Evolutionary conservation across 176 grass and related monocot genomes (phyloP), one percentile per base, ranked within the genome.

Genomic region (Pharus latifolius): DNA sequence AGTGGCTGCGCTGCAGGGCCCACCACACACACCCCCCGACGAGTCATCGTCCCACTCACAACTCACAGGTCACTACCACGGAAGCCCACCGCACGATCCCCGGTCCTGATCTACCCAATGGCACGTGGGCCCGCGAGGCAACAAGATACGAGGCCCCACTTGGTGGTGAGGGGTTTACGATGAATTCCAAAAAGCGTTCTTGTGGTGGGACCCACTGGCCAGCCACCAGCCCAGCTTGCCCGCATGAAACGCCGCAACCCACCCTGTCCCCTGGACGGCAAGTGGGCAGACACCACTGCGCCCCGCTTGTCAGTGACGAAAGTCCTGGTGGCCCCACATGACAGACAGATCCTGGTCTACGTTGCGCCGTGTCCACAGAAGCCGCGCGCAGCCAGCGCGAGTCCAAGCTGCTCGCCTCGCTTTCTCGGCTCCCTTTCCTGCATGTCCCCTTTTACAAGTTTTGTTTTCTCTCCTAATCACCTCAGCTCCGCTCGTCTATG

Each of bases 151-250:
- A 2, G 31, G 58, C 6, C 56, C 69, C 69, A 37, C 62, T 38
- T 16, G 73, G 11, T 70, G 70, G 62, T 25, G 63, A 17, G 18
- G 57, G 51, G 30, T 23, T 37, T 70, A 56, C 47, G 28, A 76
- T 60, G 47, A 49, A 0, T 0, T 24, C 2, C 4, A 1, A 66
- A 17, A n/a, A n/a, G n/a, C n/a, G n/a, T n/a, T n/a, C n/a, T n/a
- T n/a, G n/a, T n/a, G n/a, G 40, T 23, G 19, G 55, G 38, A 14
- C 17, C 60, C 65, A 46, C 26, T 45, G 33, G 55, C 29, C 80
- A 79, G 67, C 35, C n/a, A n/a, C n/a, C n/a, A n/a, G n/a, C n/a
- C n/a, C 73, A 38, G 54, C 23, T 30, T 64, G 67, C 58, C 50
- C 32, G 55, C 35, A 24, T 47, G 53, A 45, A 74, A 48, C 67